These are phyloP conservation scores for Candida smagusa DNA, from an alignment of 1,139 yeast genomes.

Conservation along the genomic window DNA sequence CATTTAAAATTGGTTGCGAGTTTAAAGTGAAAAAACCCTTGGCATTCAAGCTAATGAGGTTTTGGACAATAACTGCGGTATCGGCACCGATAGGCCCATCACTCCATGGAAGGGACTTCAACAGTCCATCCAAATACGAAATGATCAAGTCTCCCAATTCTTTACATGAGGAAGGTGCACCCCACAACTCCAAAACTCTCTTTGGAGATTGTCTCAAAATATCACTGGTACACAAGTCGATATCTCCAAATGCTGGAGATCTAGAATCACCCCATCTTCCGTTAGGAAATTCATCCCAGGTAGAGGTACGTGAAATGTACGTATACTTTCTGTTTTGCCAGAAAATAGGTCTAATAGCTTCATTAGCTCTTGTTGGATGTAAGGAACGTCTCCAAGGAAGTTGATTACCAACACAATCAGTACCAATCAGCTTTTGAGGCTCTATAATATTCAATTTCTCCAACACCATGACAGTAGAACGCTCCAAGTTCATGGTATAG, in stretches of 20 bases:
- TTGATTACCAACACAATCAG: slow-evolving; percentile 22
- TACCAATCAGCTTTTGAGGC: slow-evolving; percentile 32
- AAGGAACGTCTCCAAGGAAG: slow-evolving; percentile 91
- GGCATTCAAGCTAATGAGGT: slow-evolving; percentile 60
- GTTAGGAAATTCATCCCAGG: slow-evolving; percentile 94
- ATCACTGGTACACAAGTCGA: slow-evolving; percentile 75
- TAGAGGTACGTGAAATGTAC: slow-evolving; percentile 84
- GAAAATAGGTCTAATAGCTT: slow-evolving; percentile 88
- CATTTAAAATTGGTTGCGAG: slow-evolving; percentile 93
- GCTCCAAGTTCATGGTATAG: slow-evolving; percentile 94
- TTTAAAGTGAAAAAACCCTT: slow-evolving; percentile 78
- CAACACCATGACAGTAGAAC: slow-evolving; percentile 83
- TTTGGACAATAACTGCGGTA: slow-evolving; percentile 58
- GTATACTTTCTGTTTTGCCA: slow-evolving; percentile 95
- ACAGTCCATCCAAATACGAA: slow-evolving; percentile 63
- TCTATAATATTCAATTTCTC: slow-evolving; percentile 66
- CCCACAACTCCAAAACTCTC: slow-evolving; percentile 85
- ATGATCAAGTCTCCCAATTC: slow-evolving; percentile 65
- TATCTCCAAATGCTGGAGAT: slow-evolving; percentile 91
- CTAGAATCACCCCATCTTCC: slow-evolving; percentile 95
- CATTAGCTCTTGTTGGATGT: slow-evolving; percentile 77
- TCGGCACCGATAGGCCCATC: slow-evolving; percentile 86
- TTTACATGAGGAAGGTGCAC: slow-evolving; percentile 57
- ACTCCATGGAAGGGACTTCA: slow-evolving; percentile 89
- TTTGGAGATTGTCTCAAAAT: slow-evolving; percentile 76